Evolutionary conservation across 1,284 basidiomycete species (phyloP), one percentile per base, ranked within the genome.

Genomic region (Malassezia brasiliensis): DNA sequence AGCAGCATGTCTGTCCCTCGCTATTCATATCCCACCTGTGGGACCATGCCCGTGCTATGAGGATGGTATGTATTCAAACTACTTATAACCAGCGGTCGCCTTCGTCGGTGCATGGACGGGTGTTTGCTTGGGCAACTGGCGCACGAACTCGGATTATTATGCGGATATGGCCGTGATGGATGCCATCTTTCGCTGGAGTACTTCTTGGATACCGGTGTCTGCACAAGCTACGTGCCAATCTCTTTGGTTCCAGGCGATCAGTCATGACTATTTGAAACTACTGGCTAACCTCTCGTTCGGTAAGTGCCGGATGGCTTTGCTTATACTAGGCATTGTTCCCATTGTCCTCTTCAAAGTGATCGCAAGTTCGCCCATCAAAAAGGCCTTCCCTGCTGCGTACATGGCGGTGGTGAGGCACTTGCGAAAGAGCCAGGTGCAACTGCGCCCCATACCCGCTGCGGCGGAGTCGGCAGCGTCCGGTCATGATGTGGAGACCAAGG

Each of bases 41-140:
- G 90, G 96, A 59, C 89, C 94, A 69, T 96, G 93, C 68, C 94
- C 93, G 0, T 96, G 93, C 76, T 98, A 96, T 75, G 93, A 96
- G 75, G 93, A 98, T 68, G 59, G 60, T 55, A 45, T 17, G 53
- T 34, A 12, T 20, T 12, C 22, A 3, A n/a, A 9, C 15, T 34
- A 32, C 9, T 55, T 3, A 45, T 15, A 5, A 11, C 12, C 14
- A 55, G 53, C 50, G 17, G 55, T 57, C 8, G 37, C 50, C 10
- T 57, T 57, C 30, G 28, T 57, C 7, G 55, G 55, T 35, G 20
- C 55, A 17, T 52, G 46, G 32, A 34, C 41, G 12, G 55, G 55
- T 19, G 55, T 57, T 17, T 28, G 32, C 7, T 19, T 57, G 8
- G 55, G 55, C 4, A 42, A 57, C n/a, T 57, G 55, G 55, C 25